Evolutionary conservation across 768 basidiomycete genomes (phyloP).

Genomic region (Royoungia palumana): DNA sequence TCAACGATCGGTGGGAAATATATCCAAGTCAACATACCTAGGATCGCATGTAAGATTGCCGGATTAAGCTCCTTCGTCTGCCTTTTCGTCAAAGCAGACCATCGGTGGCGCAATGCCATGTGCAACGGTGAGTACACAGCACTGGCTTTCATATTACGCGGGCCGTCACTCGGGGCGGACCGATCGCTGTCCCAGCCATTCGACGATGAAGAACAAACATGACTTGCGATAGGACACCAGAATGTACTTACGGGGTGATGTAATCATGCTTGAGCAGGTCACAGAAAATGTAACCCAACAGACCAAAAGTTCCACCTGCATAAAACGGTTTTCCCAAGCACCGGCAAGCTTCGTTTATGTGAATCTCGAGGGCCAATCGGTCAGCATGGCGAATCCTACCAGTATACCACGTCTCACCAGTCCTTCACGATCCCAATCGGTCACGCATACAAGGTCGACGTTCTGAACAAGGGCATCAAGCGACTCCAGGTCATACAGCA

Average conservation of each 20-base stretch:
- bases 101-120: constrained; percentile 63
- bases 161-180: constrained; percentile 52
- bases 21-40: constrained; percentile 48
- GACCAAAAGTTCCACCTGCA: constrained; percentile 87
- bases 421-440: constrained; percentile 67
- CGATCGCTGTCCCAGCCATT: constrained; percentile 49
- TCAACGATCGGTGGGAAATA: constrained; percentile 10
- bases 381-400: constrained; percentile 5
- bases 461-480: constrained; percentile 57
- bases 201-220: constrained; percentile 7
- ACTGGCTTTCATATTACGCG: constrained; percentile 59
- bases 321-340: constrained; percentile 77
- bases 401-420: constrained; percentile 51
- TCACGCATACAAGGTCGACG: constrained; percentile 85
- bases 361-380: constrained; percentile 46
- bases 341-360: constrained; percentile 78
- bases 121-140: constrained; percentile 62
- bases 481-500: constrained; percentile 46
- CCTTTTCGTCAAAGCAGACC: constrained; percentile 64
- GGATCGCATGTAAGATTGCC: constrained; percentile 61
- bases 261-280: constrained; percentile 87
- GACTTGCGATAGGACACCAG: constrained; percentile 3
- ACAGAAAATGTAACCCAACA: constrained; percentile 91
- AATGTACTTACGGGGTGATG: constrained; percentile 67
- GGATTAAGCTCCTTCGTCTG: constrained; percentile 87